Base-by-base conservation (phyloP, 352 stramenopile genomes). In the Pythium rishiriense region DNA sequence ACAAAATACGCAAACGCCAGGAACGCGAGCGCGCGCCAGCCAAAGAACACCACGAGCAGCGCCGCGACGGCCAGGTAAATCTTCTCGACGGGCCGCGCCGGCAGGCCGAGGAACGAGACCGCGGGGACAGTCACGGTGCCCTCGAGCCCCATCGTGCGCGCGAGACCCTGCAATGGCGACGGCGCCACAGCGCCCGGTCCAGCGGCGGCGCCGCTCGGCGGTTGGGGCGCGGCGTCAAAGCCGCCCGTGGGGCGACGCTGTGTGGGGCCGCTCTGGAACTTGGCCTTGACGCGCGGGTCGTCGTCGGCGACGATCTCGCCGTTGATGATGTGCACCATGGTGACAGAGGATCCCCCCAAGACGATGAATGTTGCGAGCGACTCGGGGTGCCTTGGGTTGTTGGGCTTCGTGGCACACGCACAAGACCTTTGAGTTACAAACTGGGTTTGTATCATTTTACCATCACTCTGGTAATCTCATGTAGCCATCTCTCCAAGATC, bases 281-380 rank as follows among this genome's bases (percentile, higher is more conserved):
- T 62, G n/a, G 68, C 56, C 54, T 72, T 72, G 54, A 95, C 83
- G 21, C 86, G 79, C 64, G 86, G 86, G 69, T 95, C 86, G 72
- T 95, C 76, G 72, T 95, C 86, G 43, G 67, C 51, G 21, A 95
- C 84, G 76, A 95, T 95, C 62, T 95, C 86, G 52, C 86, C 86
- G 57, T 95, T 95, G 68, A 95, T 90, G 52, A 95, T 95, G 72
- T 93, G 86, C 69, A 95, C 86, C 86, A 94, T 94, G 33, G 33
- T 39, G 33, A 17, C 33, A 14, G n/a, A n/a, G n/a, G n/a, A n/a
- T n/a, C n/a, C n/a, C n/a, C n/a, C n/a, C n/a, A n/a, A n/a, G n/a
- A 3, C 10, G 33, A 39, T 39, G 33, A 39, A 39, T n/a, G n/a
- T n/a, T n/a, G n/a, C n/a, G n/a, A n/a, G n/a, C n/a, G n/a, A n/a